These are phyloP conservation scores for Wickerhamiella sergipiensis DNA, from an alignment of 805 yeast genomes.

Conservation along the genomic window DNA sequence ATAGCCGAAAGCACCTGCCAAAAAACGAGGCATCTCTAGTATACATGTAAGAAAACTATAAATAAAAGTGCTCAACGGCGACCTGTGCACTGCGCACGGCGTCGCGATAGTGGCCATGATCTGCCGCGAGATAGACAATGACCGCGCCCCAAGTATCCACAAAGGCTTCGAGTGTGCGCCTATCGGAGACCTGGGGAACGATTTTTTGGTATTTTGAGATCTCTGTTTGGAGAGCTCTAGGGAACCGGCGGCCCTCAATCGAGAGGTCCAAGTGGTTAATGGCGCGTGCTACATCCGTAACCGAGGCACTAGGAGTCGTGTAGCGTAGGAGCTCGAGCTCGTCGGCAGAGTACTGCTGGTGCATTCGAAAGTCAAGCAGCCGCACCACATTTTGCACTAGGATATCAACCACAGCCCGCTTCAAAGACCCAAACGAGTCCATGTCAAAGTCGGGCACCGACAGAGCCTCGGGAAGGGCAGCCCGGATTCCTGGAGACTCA, in stretches of 20 bases:
- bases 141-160: slow-evolving; percentile 4
- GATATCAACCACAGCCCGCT: slow-evolving; percentile 13
- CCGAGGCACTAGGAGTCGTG: neutral
- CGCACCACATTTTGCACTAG: slow-evolving; percentile 22
- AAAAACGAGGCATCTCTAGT: neutral
- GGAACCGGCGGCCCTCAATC: neutral
- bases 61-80: neutral
- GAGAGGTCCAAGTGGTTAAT: neutral
- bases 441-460: neutral
- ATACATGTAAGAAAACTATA: neutral
- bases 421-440: neutral
- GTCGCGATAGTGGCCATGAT: neutral
- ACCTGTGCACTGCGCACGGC: neutral
- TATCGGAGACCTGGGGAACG: too few relatives aligned
- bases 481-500: too few relatives aligned
- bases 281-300: neutral
- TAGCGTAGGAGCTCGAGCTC: slow-evolving; percentile 43
- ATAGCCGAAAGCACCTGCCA: neutral
- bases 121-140: neutral
- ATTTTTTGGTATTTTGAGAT: neutral
- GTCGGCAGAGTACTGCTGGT: slow-evolving; percentile 33
- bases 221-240: neutral
- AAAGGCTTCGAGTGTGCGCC: neutral
- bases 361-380: slow-evolving; percentile 39
- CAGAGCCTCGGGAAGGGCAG: neutral